Percentiles rank a stretch among this genome's conserved stretches.
Evolutionary conservation across 2,329 filamentous ascomycete species (phyloP).

Genomic region (Alternaria sp.): DNA sequence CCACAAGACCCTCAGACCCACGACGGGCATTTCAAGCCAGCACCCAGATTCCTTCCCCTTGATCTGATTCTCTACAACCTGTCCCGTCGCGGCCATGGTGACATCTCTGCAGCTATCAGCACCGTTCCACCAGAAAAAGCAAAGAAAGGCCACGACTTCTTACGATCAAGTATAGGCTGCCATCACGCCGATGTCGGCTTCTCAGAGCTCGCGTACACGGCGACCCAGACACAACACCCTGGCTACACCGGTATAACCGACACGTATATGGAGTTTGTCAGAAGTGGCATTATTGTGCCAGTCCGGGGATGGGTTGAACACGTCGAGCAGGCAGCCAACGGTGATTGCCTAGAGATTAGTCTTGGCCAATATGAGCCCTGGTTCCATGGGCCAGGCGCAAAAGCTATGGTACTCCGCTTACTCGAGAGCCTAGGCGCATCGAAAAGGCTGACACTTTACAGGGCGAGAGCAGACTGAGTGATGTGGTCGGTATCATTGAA

Average conservation of each 20-base stretch:
- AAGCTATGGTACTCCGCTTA: constrained; percentile 7
- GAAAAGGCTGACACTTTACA: constrained; percentile 11
- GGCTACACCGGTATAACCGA: constrained; percentile 74
- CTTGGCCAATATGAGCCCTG: constrained; percentile 23
- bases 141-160: constrained; percentile 58
- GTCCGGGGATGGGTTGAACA: constrained; percentile 45
- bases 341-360: constrained; percentile 3
- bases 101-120: constrained; percentile 68
- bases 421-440: not conserved
- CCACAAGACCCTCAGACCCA: constrained; percentile 39
- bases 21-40: constrained; percentile 47
- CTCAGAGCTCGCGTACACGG: constrained; percentile 48
- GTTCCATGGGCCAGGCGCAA: constrained; percentile 1
- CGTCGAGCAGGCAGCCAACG: constrained; percentile 19
- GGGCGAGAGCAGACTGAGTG: constrained; percentile 11
- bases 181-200: constrained; percentile 52
- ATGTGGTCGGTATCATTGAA: constrained; percentile 66
- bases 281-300: constrained; percentile 60
- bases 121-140: constrained; percentile 67
- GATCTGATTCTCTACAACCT: constrained; percentile 77
- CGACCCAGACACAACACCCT: constrained; percentile 56
- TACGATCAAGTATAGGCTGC: constrained; percentile 52
- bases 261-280: constrained; percentile 75
- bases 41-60: constrained; percentile 70
- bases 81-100: constrained; percentile 62